Evolutionary conservation across 768 basidiomycete species (phyloP).

Genomic region (Agrocybe pediades): DNA sequence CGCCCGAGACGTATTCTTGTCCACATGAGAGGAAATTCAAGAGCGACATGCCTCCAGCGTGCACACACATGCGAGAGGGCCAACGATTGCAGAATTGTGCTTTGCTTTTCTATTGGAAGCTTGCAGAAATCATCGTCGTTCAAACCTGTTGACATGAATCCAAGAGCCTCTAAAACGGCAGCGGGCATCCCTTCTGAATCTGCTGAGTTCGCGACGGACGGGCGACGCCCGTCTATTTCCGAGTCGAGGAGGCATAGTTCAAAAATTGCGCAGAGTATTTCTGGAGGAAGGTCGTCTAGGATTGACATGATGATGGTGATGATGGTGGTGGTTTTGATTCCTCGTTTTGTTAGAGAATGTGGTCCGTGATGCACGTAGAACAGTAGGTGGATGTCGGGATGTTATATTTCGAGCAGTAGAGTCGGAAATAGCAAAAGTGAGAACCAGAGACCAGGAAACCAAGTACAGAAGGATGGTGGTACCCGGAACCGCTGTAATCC

Average conservation of each 20-base stretch:
- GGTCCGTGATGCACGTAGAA: too few species aligned
- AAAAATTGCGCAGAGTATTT: conserved; percentile 12
- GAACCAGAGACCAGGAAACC: too few species aligned
- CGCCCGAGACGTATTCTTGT: conserved; percentile 3
- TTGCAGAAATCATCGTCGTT: background rate
- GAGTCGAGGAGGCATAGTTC: background rate
- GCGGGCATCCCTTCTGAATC: background rate
- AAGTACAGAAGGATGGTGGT: too few species aligned
- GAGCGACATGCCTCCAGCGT: conserved; percentile 8
- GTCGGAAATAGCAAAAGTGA: too few species aligned
- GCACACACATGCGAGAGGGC: conserved; percentile 10
- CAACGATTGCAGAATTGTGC: background rate
- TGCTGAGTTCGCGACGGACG: background rate
- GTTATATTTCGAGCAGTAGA: too few species aligned
- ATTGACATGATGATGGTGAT: background rate
- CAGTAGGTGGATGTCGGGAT: too few species aligned
- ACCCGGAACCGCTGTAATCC: too few species aligned
- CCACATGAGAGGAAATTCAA: conserved; percentile 10
- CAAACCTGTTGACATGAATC: background rate
- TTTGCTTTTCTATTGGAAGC: conserved; percentile 4
- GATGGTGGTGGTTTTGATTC: background rate
- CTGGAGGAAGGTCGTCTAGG: conserved; percentile 7
- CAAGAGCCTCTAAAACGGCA: background rate
- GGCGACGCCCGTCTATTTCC: too few species aligned
- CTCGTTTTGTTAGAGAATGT: too few species aligned